Evolutionary conservation across 768 basidiomycete genomes (phyloP), one percentile per base, ranked within the genome.

Genomic region (Tulasnella sp.): DNA sequence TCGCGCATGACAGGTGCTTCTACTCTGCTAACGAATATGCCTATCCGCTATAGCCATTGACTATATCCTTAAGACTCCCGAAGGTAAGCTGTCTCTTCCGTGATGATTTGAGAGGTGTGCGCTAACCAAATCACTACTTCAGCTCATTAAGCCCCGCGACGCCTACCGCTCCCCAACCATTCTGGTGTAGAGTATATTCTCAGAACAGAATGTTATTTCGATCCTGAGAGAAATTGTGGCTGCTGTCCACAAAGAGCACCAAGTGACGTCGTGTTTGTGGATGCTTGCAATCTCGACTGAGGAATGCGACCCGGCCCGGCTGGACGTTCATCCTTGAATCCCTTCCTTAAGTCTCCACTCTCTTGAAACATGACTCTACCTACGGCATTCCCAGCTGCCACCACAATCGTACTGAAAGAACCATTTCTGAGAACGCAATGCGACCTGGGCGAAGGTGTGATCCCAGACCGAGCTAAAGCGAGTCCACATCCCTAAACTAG

Each of bases 21-120:
- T 44, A 22, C 41, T 74, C n/a, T 8, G 7, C 76, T 76, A n/a
- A 46, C 37, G 7, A 2, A 18, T 42, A 31, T 42, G 24, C 46
- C 34, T 14, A 40, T 22, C 2, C 42, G 58, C 40, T 37, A 20
- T 84, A 97, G 96, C 97, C 79, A 94, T 98, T 85, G 95, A 98
- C 86, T 98, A 98, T 86, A 94, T 98, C 86, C 91, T 90, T 83
- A 96, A 96, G 89, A 96, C 96, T 64, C 94, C 95, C 80, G 95
- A 94, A 89, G 95, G 95, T 94, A 78, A 83, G 87, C 84, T 54
- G 2, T 40, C 31, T 31, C 11, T 24, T 31, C 24, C 31, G 28
- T 22, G 14, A 40, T 34, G 28, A 64, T 14, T n/a, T 72, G 3
- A 20, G 9, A 42, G 18, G 1, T 31, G 24, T 24, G 7, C 11